Evolutionary conservation across 164 flowering plant species (phyloP), one percentile per base, ranked within the genome.

Genomic region (Berberis vulgaris): DNA sequence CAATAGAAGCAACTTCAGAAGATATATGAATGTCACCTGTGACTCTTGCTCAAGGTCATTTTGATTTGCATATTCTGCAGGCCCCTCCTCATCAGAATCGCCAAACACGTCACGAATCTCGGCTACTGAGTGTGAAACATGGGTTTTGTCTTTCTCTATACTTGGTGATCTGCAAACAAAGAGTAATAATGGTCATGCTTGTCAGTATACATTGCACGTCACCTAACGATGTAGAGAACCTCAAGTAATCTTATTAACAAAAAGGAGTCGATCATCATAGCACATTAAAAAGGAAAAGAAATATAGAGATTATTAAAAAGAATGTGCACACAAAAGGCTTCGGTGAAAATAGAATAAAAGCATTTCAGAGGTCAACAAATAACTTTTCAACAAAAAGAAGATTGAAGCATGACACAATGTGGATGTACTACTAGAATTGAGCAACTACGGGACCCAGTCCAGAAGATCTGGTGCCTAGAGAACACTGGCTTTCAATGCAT

Each of bases 91-190:
- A 54, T 94, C 99, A 64, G 97, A 95, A 62, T 89, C 97, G 47
- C 99, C 99, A 82, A 95, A 95, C 41, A 91, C 97, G 78, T 89
- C 91, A 71, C 94, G 96, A 8, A 95, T 82, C 69, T 88, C 96
- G 71, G 89, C 83, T 57, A 80, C 89, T 61, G 97, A 76, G 1
- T 80, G 82, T 49, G 80, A 69, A 74, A 71, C 55, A 4, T 78
- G 81, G 59, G 74, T 61, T 57, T 77, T 80, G 66, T 83, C 86
- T 72, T 80, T 82, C 67, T 82, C 91, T 60, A 83, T 85, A 42
- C 67, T 73, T 10, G 80, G 82, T 44, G 86, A 83, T 45, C 42
- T 41, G 41, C 43, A 3, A 8, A 6, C 11, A 39, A 45, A 57
- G 11, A 39, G 5, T 55, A 4, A 26, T 13, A 7, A 26, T 6